Evolutionary conservation across 2,329 filamentous ascomycete genomes (phyloP), one percentile per base, ranked within the genome.

Genomic region (Herpotrichia juniperi): DNA sequence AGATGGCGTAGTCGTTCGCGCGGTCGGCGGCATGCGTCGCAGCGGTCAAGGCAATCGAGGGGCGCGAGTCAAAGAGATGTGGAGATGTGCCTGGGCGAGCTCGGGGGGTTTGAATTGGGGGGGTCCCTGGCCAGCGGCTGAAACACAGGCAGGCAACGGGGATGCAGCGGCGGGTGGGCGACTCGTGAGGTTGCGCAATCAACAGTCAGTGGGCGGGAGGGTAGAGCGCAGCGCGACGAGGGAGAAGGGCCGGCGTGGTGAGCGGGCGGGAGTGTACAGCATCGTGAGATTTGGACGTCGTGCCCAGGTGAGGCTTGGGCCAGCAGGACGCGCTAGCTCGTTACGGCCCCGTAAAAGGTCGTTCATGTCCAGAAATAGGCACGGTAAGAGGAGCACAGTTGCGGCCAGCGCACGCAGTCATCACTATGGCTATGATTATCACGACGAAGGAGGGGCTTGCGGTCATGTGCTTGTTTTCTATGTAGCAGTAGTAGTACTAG

Each of bases 121-220:
- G 54, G 26, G 37, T 56, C 58, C 58, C 62, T 64, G 59, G 57
- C 52, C 55, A 48, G 55, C 57, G 54, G 67, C 55, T 63, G 62
- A 63, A 64, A 64, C 65, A 61, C 64, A 48, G 32, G 47, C 57
- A 58, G 58, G 59, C 56, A 55, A 53, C 48, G 32, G 42, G 28
- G 30, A 14, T 32, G 25, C 42, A 26, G 46, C 43, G 9, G 40
- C 47, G 40, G 26, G 26, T 2, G 34, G 34, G 28, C 21, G 37
- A 21, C 40, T 31, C 22, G 44, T 44, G 28, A 44, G 19, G 46
- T n/a, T 31, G 47, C 22, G 44, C 49, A 37, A 25, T 22, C 40
- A 30, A 25, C 24, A 19, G 22, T 28, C 40, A 31, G 25, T 17
- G 24, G 24, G 24, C 12, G 14, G 17, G 24, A 28, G 24, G 14